Evolutionary conservation across 1,284 basidiomycete genomes (phyloP).

Genomic region (Hemileia vastatrix): DNA sequence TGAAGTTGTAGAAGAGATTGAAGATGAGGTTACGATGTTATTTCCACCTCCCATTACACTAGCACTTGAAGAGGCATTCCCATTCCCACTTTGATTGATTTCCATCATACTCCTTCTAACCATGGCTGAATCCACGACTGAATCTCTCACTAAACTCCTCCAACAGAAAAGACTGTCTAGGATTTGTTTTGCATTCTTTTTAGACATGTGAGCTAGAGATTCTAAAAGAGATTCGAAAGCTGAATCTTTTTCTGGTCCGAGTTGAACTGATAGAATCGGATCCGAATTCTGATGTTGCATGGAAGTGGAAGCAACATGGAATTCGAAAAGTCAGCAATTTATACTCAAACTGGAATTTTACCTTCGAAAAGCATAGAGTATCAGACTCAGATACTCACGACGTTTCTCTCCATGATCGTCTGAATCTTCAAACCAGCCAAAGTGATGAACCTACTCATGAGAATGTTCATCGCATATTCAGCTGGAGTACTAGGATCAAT

Average conservation of each 20-base stretch:
- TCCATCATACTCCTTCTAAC: slow-evolving; percentile 39
- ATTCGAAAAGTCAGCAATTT: too few species aligned
- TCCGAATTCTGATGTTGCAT: too few species aligned
- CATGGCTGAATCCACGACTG: slow-evolving; percentile 55
- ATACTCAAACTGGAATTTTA: too few species aligned
- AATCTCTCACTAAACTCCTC: slow-evolving; percentile 65
- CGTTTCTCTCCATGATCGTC: slow-evolving; percentile 27
- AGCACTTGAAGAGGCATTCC: too few species aligned
- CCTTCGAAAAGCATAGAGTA: too few species aligned
- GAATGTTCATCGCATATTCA: slow-evolving; percentile 38
- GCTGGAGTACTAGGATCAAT: slow-evolving; percentile 25
- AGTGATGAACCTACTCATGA: slow-evolving; percentile 34
- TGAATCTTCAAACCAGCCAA: slow-evolving; percentile 30
- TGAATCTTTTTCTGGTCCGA: slow-evolving; percentile 62
- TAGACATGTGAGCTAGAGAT: slow-evolving; percentile 74
- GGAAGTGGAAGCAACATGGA: too few species aligned
- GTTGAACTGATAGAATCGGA: too few species aligned
- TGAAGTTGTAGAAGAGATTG: too few species aligned
- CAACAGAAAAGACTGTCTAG: slow-evolving; percentile 78
- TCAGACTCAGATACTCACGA: too few species aligned
- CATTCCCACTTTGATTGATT: too few species aligned
- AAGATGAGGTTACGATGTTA: too few species aligned
- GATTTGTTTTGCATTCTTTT: slow-evolving; percentile 71
- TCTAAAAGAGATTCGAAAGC: slow-evolving; percentile 69
- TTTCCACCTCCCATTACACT: too few species aligned